Percentiles rank a stretch among this genome's conserved stretches.
These are phyloP conservation scores for Davidsoniella australis DNA, from an alignment of 2,329 filamentous ascomycete species.

Conservation along the genomic window DNA sequence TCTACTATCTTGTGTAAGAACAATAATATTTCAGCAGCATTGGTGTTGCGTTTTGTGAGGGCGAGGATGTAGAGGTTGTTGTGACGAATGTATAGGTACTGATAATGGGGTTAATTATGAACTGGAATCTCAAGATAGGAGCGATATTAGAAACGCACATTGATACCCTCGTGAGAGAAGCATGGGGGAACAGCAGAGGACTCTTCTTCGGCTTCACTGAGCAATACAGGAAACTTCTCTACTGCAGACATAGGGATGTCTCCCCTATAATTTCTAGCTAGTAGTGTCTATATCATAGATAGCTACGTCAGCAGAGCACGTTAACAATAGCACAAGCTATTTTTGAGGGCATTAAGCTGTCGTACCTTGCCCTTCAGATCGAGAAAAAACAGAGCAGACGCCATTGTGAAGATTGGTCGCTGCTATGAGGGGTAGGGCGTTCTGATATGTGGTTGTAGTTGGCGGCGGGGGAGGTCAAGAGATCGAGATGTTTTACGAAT, in stretches of 20 bases:
- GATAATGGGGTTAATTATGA: neutral
- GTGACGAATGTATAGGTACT: conserved; percentile 98
- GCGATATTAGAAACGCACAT: conserved; percentile 40
- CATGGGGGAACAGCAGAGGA: conserved; percentile 93
- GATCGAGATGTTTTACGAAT: neutral
- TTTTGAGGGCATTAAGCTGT: neutral
- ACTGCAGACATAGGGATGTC: conserved; percentile 99
- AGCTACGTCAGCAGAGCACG: conserved; percentile 2
- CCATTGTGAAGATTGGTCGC: conserved; percentile 42
- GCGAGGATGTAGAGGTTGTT: conserved; percentile 98
- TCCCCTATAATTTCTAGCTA: conserved; percentile 94
- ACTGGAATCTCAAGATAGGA: too few relatives aligned
- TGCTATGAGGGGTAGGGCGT: neutral
- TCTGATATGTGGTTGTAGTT: neutral
- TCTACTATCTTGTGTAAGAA: conserved; percentile 98
- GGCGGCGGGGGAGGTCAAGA: neutral
- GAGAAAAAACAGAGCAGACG: conserved; percentile 94
- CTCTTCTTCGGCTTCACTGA: conserved; percentile 98
- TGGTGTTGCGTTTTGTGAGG: conserved; percentile 95
- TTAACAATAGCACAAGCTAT: neutral
- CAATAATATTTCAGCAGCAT: conserved; percentile 93
- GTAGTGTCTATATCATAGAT: conserved; percentile 57
- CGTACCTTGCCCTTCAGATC: conserved; percentile 97
- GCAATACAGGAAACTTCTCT: conserved; percentile 88
- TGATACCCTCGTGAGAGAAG: conserved; percentile 97